Evolutionary conservation across 495 filamentous ascomycete species (phyloP), one percentile per base, ranked within the genome.

Genomic region (Gamarada debralockiae): DNA sequence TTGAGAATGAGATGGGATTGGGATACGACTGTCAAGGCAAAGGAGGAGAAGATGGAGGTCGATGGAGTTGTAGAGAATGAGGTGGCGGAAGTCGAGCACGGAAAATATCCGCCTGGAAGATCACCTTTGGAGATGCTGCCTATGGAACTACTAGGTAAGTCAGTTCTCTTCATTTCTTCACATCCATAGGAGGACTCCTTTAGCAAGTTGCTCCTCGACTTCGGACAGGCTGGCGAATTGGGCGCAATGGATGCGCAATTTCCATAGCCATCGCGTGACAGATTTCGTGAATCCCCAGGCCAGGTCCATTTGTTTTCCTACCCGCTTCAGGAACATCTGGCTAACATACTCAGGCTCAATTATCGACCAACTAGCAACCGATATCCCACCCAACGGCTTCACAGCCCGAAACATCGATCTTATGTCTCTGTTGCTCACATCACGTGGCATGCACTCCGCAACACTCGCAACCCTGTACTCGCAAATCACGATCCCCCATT

Each of bases 401-500:
- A 79, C 84, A 2, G 80, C 87, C 24, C 83, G 90, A 31, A 95
- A 95, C 67, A 79, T 87, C 44, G 90, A 95, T 64, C 72, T 93
- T 47, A 83, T 92, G 66, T 81, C 86, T 10, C 80, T 90, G 58
- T 71, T 95, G 33, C 72, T 92, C 25, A 83, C 89, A 10, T 93
- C 88, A 1, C 81, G 79, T 56, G 83, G 83, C 20, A 70, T 93
- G 59, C 87, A 92, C 64, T 78, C 80, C 14, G 85, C 85, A 18
- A 92, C 89, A 13, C 71, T 93, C 24, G 79, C 77, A 40, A 88
- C 88, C 38, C 78, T 95, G 34, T 93, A 93, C 73, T 75, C 79
- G 59, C 82, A 87, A 65, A 87, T 93, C 73, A 92, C 88, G 20
- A 85, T 95, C 60, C 90, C 90, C 4, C 90, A 92, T 70, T 93